Conservation (phyloP, 306 rosid genomes). For the Luffa acutangula region DNA sequence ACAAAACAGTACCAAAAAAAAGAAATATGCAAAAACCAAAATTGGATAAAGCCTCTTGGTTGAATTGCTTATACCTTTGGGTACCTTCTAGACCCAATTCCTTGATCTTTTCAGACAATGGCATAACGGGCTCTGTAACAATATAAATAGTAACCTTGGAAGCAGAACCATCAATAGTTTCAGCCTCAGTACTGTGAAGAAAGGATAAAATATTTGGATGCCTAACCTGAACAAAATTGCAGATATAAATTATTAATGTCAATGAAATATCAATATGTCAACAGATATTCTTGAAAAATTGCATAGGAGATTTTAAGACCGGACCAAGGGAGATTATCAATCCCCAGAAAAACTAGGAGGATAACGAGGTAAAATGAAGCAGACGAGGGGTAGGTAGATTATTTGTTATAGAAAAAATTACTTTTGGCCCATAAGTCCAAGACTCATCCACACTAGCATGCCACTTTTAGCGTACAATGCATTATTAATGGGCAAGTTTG, state of each 20-base stretch:
- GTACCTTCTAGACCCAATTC: constrained; percentile 83
- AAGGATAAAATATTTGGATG: constrained; percentile 96
- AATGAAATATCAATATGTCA: neutral
- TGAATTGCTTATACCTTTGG: constrained; percentile 48
- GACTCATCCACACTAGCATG: neutral
- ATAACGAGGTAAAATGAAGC: neutral
- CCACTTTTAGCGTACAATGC: neutral
- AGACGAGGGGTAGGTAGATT: neutral
- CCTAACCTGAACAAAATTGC: constrained; percentile 60
- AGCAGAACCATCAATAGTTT: constrained; percentile 52
- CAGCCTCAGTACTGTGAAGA: constrained; percentile 88
- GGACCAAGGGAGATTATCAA: neutral
- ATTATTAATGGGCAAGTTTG: neutral
- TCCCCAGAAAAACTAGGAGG: neutral
- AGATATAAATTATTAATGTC: constrained; percentile 1
- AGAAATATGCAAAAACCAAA: neutral
- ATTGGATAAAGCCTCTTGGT: neutral
- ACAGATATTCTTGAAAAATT: neutral
- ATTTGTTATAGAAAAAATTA: neutral
- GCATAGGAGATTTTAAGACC: neutral
- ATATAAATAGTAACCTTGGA: constrained; percentile 77
- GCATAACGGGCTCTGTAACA: constrained; percentile 96
- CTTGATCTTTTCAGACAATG: constrained; percentile 67
- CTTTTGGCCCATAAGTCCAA: neutral
- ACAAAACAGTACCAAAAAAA: neutral